Conservation (phyloP, 306 rosid genomes). For the Quercus suber region DNA sequence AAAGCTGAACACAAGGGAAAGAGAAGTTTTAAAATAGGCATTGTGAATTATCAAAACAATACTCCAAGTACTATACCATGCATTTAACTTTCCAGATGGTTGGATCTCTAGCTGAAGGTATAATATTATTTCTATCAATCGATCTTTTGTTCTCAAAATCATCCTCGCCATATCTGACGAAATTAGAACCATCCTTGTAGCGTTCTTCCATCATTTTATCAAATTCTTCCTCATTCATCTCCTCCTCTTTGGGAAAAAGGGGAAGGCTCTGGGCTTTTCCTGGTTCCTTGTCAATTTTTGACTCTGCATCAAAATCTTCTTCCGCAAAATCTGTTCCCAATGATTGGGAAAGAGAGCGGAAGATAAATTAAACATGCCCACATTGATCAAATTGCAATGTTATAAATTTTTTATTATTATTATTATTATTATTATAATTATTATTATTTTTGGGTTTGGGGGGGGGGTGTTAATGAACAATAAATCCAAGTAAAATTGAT, state of each 20-base stretch:
- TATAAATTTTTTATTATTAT: too few species aligned
- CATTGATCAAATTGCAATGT: neutral
- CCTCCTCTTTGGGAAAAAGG: constrained; percentile 73
- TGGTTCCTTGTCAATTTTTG: constrained; percentile 30
- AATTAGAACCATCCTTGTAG: constrained; percentile 37
- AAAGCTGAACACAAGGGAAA: neutral
- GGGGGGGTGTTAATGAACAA: neutral
- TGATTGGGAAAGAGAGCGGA: neutral
- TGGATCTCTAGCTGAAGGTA: constrained; percentile 40
- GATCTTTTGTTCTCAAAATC: constrained; percentile 59
- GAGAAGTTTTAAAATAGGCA: neutral
- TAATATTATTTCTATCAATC: constrained; percentile 33
- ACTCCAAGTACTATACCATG: constrained; percentile 47
- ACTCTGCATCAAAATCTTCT: constrained; percentile 40
- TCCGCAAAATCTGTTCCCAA: constrained; percentile 49
- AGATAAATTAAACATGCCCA: neutral
- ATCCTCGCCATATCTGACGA: constrained; percentile 49
- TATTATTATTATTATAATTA: too few species aligned
- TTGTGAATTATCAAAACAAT: constrained; percentile 2
- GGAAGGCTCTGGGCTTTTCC: constrained; percentile 44
- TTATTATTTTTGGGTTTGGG: too few species aligned
- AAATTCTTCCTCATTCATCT: constrained; percentile 72
- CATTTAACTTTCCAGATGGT: constrained; percentile 94
- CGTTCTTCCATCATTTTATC: constrained; percentile 77
- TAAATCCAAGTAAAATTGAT: neutral